Evolutionary conservation across 495 filamentous ascomycete species (phyloP).

Genomic region (Penicillium antarcticum): DNA sequence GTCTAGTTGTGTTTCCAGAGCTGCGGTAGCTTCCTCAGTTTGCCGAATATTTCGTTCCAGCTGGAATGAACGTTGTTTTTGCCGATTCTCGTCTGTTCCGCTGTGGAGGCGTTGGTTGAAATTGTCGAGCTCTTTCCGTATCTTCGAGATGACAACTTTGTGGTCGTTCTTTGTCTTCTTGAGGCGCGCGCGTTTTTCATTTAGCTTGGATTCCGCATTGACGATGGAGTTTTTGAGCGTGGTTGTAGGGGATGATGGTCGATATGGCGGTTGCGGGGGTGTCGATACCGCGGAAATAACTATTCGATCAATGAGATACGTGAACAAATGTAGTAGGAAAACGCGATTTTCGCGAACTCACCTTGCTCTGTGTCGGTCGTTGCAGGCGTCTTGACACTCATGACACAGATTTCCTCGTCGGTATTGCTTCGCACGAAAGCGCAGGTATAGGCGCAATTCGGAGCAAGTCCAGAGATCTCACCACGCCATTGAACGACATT

Average conservation of each 20-base stretch:
- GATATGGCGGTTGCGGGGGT: constrained; percentile 57
- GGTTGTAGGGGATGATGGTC: constrained; percentile 82
- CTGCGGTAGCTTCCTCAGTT: constrained; percentile 70
- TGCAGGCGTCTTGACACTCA: constrained; percentile 75
- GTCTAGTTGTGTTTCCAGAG: constrained; percentile 62
- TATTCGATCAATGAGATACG: constrained; percentile 8
- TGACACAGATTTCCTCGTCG: constrained; percentile 68
- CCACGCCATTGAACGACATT: constrained; percentile 62
- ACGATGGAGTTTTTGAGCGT: constrained; percentile 85
- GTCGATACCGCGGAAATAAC: constrained; percentile 41
- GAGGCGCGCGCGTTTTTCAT: constrained; percentile 70
- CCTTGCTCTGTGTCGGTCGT: constrained; percentile 66
- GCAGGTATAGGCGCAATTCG: constrained; percentile 78
- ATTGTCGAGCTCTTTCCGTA: constrained; percentile 79
- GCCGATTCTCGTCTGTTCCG: constrained; percentile 77
- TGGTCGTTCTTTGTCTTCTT: constrained; percentile 78
- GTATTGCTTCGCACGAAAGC: constrained; percentile 78
- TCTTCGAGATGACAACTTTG: constrained; percentile 61
- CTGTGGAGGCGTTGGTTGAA: constrained; percentile 65
- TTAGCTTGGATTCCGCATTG: constrained; percentile 72
- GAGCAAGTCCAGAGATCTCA: constrained; percentile 85
- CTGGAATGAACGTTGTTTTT: constrained; percentile 73
- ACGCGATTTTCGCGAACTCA: constrained; percentile 19
- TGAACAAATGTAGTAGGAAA: not conserved
- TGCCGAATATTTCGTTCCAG: constrained; percentile 77